Evolutionary conservation across 2,329 filamentous ascomycete genomes (phyloP).

Genomic region (Nemania sp.): DNA sequence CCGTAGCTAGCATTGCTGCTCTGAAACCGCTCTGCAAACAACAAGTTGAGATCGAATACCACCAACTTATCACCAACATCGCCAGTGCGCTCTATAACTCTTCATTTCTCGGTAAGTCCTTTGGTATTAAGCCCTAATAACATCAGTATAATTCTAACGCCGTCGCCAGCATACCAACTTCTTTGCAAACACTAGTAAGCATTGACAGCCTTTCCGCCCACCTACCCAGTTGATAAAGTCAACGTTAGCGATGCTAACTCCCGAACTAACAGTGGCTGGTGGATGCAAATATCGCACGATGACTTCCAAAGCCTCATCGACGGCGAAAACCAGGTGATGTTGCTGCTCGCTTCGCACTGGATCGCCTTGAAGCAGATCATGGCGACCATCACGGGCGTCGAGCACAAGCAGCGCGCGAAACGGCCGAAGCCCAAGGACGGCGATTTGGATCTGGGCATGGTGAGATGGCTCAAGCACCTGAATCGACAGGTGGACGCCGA

Average conservation of each 20-base stretch:
- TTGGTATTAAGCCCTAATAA: neutral
- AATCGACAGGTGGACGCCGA: conserved; percentile 53
- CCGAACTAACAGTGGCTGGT: conserved; percentile 50
- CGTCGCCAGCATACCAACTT: conserved; percentile 52
- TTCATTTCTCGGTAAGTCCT: conserved; percentile 56
- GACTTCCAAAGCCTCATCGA: conserved; percentile 57
- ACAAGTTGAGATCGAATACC: conserved; percentile 52
- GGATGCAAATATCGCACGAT: conserved; percentile 60
- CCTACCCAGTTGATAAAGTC: neutral
- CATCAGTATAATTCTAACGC: conserved; percentile 3
- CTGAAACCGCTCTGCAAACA: conserved; percentile 51
- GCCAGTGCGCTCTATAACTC: conserved; percentile 57
- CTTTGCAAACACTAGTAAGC: conserved; percentile 51
- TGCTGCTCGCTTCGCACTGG: conserved; percentile 59
- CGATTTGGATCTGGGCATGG: conserved; percentile 48
- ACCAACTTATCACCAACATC: conserved; percentile 50
- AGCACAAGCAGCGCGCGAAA: conserved; percentile 35
- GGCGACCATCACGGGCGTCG: conserved; percentile 51
- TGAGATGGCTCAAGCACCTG: conserved; percentile 56
- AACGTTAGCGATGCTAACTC: neutral
- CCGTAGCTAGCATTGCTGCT: conserved; percentile 48
- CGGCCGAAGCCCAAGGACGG: conserved; percentile 32
- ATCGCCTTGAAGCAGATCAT: conserved; percentile 60
- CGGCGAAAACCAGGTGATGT: conserved; percentile 49
- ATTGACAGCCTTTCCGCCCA: neutral